Evolutionary conservation across 305 asterid genomes (phyloP), one percentile per base, ranked within the genome.

Genomic region (Fraxinus baroniana): DNA sequence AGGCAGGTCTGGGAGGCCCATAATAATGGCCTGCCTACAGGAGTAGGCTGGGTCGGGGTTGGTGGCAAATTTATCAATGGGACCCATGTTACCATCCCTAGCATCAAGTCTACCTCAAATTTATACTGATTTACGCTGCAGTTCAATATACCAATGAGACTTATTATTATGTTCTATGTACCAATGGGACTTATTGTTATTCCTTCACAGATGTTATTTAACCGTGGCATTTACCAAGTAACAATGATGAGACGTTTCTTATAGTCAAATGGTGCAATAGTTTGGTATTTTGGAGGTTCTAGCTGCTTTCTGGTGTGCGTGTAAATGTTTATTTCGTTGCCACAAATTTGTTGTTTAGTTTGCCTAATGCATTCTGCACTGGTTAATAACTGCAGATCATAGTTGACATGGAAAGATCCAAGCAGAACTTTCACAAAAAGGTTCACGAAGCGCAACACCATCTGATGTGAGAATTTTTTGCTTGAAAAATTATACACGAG

Each of bases 321-420:
- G 70, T 77, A 78, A 78, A 74, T 79, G 78, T 28, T 32, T 72
- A 62, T 37, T 76, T 36, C 8, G 17, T 46, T n/a, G 15, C 74
- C 73, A 30, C 18, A 37, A 78, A 17, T 37, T 33, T 64, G 15
- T 57, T 7, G 36, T 77, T 33, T 44, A 75, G 75, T 84, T 83
- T 77, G 78, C 68, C 74, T 66, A 79, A 70, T 33, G 20, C 80
- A 28, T 83, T 55, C 46, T 70, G 62, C 68, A 62, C 41, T 76
- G 35, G 32, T 33, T 55, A 49, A 39, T 81, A 60, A 35, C 57
- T 85, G 93, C 97, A 96, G 99, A 92, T 93, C 70, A 94, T 97
- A 89, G 91, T 93, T 78, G 98, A 94, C 82, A 97, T 97, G 98
- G 99, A 97, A 90, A 93, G 89, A 89, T 94, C 90, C 87, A 94